Conservation (phyloP, 2,329 filamentous ascomycete genomes). For the Tolypocladium endophyticum region DNA sequence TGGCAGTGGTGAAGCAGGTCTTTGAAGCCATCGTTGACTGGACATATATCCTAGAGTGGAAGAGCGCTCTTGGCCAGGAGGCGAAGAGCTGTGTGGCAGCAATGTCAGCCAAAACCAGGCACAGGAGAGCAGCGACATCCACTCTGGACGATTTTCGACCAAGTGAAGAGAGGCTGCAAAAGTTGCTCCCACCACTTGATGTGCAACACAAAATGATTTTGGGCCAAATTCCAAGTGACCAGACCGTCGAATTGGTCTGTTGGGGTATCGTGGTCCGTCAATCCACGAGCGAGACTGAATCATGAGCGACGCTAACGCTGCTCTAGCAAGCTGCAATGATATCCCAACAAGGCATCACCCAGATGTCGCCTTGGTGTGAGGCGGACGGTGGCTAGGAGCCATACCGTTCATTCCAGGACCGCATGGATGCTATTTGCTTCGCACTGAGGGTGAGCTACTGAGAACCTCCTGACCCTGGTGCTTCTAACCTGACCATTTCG, state of each 20-base stretch:
- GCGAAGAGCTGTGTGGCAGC: slow-evolving; percentile 4
- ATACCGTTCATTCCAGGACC: slow-evolving; percentile 11
- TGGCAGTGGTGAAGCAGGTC: slow-evolving; percentile 6
- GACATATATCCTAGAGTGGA: slow-evolving; percentile 12
- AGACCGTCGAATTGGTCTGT: slow-evolving; percentile 11
- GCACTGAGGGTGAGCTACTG: slow-evolving; percentile 7
- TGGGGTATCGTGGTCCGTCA: slow-evolving; percentile 13
- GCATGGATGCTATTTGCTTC: slow-evolving; percentile 14
- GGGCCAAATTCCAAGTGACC: slow-evolving; percentile 10
- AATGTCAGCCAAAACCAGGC: not conserved
- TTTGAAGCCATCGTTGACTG: slow-evolving; percentile 15
- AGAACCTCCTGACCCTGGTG: not conserved
- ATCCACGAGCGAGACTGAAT: not conserved
- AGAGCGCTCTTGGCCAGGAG: slow-evolving; percentile 5
- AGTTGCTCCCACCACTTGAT: slow-evolving; percentile 5
- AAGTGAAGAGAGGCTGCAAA: slow-evolving; percentile 2
- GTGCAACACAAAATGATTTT: slow-evolving; percentile 11
- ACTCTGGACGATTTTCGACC: slow-evolving; percentile 5
- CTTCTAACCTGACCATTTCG: not conserved
- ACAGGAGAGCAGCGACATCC: not conserved
- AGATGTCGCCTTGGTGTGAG: slow-evolving; percentile 14
- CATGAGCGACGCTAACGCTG: not conserved
- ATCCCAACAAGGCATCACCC: slow-evolving; percentile 15
- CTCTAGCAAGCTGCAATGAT: slow-evolving; percentile 9
- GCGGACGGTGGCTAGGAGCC: slow-evolving; percentile 18